phyloP scores from a whole-genome alignment of 139 green algal species.

The Haematococcus sp. region DNA sequence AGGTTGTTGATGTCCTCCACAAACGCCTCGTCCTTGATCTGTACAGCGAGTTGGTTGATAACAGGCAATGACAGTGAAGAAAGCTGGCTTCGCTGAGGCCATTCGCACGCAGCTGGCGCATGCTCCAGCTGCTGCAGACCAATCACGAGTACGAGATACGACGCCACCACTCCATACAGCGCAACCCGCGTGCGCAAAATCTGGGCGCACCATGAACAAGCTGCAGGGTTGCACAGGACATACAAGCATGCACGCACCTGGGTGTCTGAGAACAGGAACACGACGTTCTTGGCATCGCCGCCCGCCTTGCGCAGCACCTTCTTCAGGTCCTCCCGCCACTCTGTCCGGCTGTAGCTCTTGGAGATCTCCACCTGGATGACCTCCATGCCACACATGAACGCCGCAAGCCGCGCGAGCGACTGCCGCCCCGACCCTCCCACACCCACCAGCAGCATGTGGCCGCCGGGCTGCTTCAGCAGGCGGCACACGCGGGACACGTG shows the following conservation, averaged over 20 bases:
- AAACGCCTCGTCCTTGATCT: constrained; percentile 78
- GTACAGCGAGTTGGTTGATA: not conserved
- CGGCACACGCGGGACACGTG: constrained; percentile 64
- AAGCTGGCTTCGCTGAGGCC: no score
- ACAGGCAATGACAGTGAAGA: no score
- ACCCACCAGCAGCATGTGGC: constrained; percentile 74
- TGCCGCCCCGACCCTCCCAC: constrained; percentile 73
- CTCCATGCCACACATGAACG: constrained; percentile 66
- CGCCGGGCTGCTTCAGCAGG: constrained; percentile 67
- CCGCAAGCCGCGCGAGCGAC: constrained; percentile 64
- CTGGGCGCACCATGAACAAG: no score
- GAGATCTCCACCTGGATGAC: constrained; percentile 74
- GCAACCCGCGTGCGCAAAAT: no score
- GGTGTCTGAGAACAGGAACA: constrained; percentile 80
- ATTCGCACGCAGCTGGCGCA: no score
- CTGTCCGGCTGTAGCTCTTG: constrained; percentile 67
- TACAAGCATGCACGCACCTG: constrained; percentile 38
- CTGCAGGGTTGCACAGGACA: no score
- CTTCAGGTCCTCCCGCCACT: constrained; percentile 79
- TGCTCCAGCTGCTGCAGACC: no score
- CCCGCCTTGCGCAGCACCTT: constrained; percentile 52
- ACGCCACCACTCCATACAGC: no score
- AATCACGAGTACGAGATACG: no score
- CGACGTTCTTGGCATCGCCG: constrained; percentile 52
- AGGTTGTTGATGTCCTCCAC: constrained; percentile 86